Conservation (phyloP, 2,329 filamentous ascomycete species). For the Pseudonectria buxi region DNA sequence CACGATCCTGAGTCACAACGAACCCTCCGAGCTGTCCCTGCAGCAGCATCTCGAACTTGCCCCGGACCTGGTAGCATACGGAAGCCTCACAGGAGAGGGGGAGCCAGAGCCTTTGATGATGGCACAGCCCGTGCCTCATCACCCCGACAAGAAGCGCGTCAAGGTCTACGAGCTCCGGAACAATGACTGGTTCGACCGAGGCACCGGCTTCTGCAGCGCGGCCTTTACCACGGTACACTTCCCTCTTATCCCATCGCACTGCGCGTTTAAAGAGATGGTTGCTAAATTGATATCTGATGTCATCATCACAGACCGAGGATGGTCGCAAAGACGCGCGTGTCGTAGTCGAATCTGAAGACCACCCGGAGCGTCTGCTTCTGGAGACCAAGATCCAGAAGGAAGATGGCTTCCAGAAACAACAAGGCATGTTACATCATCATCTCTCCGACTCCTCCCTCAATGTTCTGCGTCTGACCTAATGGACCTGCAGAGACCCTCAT, state of each 20-base stretch:
- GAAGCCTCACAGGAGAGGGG: slow-evolving; percentile 42
- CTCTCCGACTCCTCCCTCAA: slow-evolving; percentile 6
- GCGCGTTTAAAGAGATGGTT: slow-evolving; percentile 8
- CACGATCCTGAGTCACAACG: slow-evolving; percentile 46
- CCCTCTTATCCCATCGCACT: slow-evolving; percentile 5
- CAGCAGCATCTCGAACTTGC: slow-evolving; percentile 54
- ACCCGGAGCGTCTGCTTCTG: slow-evolving; percentile 73
- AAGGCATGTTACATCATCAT: slow-evolving; percentile 54
- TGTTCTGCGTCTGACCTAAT: slow-evolving; percentile 22
- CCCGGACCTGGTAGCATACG: slow-evolving; percentile 45
- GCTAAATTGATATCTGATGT: slow-evolving; percentile 21
- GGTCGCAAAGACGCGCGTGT: slow-evolving; percentile 78
- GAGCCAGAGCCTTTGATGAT: slow-evolving; percentile 60
- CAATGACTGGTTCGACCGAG: slow-evolving; percentile 98
- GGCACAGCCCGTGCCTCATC: slow-evolving; percentile 66
- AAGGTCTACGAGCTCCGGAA: slow-evolving; percentile 98
- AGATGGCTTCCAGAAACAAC: slow-evolving; percentile 96
- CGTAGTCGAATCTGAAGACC: slow-evolving; percentile 87
- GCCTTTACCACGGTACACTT: slow-evolving; percentile 62
- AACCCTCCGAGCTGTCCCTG: slow-evolving; percentile 48
- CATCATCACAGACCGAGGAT: slow-evolving; percentile 41
- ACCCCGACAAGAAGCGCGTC: slow-evolving; percentile 68
- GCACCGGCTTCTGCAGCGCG: slow-evolving; percentile 90
- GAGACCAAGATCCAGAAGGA: slow-evolving; percentile 89
- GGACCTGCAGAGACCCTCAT: slow-evolving; percentile 76